Evolutionary conservation across 257 asterid genomes (phyloP).

Genomic region (Rehmannia glutinosa): DNA sequence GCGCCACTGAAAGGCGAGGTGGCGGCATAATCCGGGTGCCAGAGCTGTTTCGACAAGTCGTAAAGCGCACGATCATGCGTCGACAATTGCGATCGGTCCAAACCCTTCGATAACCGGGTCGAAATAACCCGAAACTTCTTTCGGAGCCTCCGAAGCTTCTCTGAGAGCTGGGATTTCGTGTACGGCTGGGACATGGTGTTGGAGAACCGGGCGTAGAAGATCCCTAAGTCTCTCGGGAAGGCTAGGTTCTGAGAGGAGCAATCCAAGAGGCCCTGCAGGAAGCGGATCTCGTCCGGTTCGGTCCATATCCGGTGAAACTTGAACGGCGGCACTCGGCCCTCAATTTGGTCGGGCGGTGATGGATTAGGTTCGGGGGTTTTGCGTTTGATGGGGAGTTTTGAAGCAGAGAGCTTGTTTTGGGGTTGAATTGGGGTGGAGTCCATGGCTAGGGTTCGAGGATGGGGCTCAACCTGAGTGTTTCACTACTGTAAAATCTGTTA

Average conservation of each 20-base stretch:
- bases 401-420: constrained; percentile 25
- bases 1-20: constrained; percentile 53
- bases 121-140: constrained; percentile 70
- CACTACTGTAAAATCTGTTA: neutral
- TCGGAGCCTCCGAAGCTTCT: constrained; percentile 75
- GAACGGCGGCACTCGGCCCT: constrained; percentile 46
- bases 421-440: constrained; percentile 49
- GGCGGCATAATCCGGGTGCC: constrained; percentile 64
- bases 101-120: constrained; percentile 47
- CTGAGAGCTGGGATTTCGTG: constrained; percentile 77
- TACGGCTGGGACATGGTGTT: constrained; percentile 76
- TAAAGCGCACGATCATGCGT: constrained; percentile 65
- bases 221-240: constrained; percentile 66
- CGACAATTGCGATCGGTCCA: constrained; percentile 45
- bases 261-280: constrained; percentile 58
- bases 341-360: neutral
- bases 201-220: constrained; percentile 67
- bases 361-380: constrained; percentile 47
- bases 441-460: constrained; percentile 37
- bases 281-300: constrained; percentile 87
- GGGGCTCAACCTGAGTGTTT: constrained; percentile 17
- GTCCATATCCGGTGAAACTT: constrained; percentile 88
- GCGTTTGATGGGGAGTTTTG: constrained; percentile 88
- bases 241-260: constrained; percentile 42
- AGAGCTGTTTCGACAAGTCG: constrained; percentile 50